Conservation (phyloP, 2,329 filamentous ascomycete species). For the Penicillium decumbens region DNA sequence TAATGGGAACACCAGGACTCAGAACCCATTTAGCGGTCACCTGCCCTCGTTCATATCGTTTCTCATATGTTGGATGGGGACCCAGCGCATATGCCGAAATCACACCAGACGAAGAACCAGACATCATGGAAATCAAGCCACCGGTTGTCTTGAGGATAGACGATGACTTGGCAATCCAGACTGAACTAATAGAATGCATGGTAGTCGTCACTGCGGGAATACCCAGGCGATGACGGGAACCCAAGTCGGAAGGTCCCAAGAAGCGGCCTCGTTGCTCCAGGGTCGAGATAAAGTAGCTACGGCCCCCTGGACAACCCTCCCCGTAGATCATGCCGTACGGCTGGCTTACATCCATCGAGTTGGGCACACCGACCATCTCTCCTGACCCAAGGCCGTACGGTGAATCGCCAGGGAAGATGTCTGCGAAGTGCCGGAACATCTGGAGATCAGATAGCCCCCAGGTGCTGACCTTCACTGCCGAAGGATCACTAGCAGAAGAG, state of each 20-base stretch:
- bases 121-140: constrained; percentile 74
- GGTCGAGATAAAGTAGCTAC: constrained; percentile 68
- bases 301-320: constrained; percentile 79
- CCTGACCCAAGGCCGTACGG: constrained; percentile 76
- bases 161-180: constrained; percentile 86
- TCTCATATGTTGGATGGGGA: constrained; percentile 53
- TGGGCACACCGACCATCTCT: constrained; percentile 68
- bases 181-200: constrained; percentile 66
- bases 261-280: constrained; percentile 74
- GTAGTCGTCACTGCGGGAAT: constrained; percentile 71
- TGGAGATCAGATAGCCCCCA: constrained; percentile 78
- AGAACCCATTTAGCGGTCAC: constrained; percentile 85
- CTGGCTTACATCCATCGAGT: constrained; percentile 87
- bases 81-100: constrained; percentile 77
- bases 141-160: constrained; percentile 67
- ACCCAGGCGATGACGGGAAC: constrained; percentile 62
- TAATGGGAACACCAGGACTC: constrained; percentile 86
- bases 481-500: constrained; percentile 75
- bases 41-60: constrained; percentile 66
- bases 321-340: constrained; percentile 77
- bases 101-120: constrained; percentile 76
- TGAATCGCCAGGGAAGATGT: constrained; percentile 66
- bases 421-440: constrained; percentile 70
- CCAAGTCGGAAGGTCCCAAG: constrained; percentile 57
- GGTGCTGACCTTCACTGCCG: constrained; percentile 67